Percentiles rank a stretch among this genome's conserved stretches.
These are phyloP conservation scores for Teunomyces funiuensis DNA, from an alignment of 805 yeast species.

Conservation along the genomic window DNA sequence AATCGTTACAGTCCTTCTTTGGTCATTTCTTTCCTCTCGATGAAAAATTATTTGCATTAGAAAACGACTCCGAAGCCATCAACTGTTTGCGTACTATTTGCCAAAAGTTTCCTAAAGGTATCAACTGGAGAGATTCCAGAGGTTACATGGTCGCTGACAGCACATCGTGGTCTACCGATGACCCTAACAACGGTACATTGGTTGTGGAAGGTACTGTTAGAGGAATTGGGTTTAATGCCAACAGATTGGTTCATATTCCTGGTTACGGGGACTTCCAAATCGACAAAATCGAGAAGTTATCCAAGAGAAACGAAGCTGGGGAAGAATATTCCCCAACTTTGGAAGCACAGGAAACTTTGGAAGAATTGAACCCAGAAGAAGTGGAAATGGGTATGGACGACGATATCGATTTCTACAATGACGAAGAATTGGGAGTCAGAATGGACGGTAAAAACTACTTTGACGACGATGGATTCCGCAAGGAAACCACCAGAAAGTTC, in stretches of 20 bases:
- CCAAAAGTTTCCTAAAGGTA: slow-evolving; percentile 81
- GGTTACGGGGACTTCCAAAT: slow-evolving; percentile 88
- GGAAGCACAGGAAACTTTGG: slow-evolving; percentile 55
- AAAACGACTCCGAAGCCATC: slow-evolving; percentile 62
- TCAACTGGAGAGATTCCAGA: slow-evolving; percentile 91
- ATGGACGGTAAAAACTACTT: slow-evolving; percentile 59
- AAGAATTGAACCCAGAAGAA: slow-evolving; percentile 59
- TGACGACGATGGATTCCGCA: slow-evolving; percentile 20
- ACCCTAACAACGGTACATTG: slow-evolving; percentile 36
- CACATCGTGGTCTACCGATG: slow-evolving; percentile 41
- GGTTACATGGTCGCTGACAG: slow-evolving; percentile 81
- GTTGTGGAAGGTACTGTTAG: slow-evolving; percentile 81
- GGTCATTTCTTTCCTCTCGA: slow-evolving; percentile 57
- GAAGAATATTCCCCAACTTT: slow-evolving; percentile 25
- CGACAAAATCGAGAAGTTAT: slow-evolving; percentile 57
- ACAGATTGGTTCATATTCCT: slow-evolving; percentile 81
- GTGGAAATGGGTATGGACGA: slow-evolving; percentile 41
- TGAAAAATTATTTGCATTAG: slow-evolving; percentile 74
- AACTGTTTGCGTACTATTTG: slow-evolving; percentile 75
- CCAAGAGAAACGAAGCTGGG: slow-evolving; percentile 22
- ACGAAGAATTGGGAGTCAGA: slow-evolving; percentile 43
- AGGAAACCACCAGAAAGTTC: slow-evolving; percentile 25
- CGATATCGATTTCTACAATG: slow-evolving; percentile 23
- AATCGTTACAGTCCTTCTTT: slow-evolving; percentile 43
- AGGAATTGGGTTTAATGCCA: slow-evolving; percentile 78